Conservation (phyloP, 495 filamentous ascomycete species). For the Daldinia loculata region DNA sequence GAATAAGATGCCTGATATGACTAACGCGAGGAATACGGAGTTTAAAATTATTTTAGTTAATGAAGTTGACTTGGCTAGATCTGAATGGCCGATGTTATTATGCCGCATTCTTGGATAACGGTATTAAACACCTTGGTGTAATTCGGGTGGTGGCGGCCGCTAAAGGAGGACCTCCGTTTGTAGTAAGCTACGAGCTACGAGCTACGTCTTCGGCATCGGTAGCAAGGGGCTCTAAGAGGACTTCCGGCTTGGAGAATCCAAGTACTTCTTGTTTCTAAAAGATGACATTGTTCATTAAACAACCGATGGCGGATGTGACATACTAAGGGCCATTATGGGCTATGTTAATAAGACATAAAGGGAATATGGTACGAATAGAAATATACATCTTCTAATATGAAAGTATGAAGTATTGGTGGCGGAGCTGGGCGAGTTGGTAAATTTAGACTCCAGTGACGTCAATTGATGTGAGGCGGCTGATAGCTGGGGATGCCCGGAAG, state of each 20-base stretch:
- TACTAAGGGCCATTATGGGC: not conserved
- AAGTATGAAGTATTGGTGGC: slow-evolving; percentile 1
- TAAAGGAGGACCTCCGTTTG: no score
- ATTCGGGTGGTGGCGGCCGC: no score
- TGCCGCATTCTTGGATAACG: no score
- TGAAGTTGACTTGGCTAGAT: not conserved
- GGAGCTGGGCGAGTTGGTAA: not conserved
- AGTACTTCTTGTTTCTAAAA: not conserved
- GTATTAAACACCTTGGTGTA: no score
- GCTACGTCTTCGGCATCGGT: no score
- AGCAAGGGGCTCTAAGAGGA: not conserved
- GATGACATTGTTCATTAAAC: not conserved
- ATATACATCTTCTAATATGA: not conserved
- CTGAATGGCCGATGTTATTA: no score
- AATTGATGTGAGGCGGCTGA: slow-evolving; percentile 6
- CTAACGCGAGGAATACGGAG: slow-evolving; percentile 1
- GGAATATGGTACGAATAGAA: not conserved
- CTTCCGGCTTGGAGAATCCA: not conserved
- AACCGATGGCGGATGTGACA: not conserved
- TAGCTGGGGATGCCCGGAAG: slow-evolving; percentile 30
- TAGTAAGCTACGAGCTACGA: no score
- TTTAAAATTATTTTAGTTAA: slow-evolving; percentile 3
- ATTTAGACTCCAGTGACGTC: slow-evolving; percentile 6
- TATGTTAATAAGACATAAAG: not conserved
- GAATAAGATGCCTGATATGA: slow-evolving; percentile 11